These are phyloP conservation scores for Wickerhamiella occidentalis DNA, from an alignment of 805 yeast genomes.

Conservation along the genomic window DNA sequence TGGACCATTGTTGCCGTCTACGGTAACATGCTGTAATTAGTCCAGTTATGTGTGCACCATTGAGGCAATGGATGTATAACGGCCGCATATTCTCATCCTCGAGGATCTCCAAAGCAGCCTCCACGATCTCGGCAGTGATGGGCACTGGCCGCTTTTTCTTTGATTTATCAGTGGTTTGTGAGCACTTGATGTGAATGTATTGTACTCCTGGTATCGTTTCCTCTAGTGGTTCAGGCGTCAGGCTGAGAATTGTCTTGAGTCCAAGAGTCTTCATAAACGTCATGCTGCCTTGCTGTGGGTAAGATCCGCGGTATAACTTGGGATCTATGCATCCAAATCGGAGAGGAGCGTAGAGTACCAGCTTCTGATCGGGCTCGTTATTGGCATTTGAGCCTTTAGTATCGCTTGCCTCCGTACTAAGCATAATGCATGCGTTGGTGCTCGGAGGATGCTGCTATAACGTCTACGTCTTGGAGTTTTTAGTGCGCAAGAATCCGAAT, in stretches of 20 bases:
- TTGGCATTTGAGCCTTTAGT: background rate
- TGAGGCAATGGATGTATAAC: conserved; percentile 70
- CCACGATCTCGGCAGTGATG: conserved; percentile 50
- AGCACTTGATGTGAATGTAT: conserved; percentile 51
- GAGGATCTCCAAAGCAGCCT: conserved; percentile 46
- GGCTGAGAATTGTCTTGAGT: conserved; percentile 59
- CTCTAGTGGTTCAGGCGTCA: conserved; percentile 61
- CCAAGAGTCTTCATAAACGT: conserved; percentile 53
- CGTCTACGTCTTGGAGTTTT: conserved; percentile 48
- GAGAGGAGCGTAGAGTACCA: conserved; percentile 38
- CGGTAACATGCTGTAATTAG: conserved; percentile 77
- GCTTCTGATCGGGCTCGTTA: background rate
- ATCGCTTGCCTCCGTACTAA: background rate
- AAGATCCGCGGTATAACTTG: conserved; percentile 68
- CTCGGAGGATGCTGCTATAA: conserved; percentile 69
- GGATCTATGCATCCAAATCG: conserved; percentile 63
- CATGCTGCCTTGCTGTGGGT: conserved; percentile 65
- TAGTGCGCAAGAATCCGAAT: conserved; percentile 31
- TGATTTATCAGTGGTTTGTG: conserved; percentile 34
- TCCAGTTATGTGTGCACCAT: conserved; percentile 81
- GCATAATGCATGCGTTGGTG: conserved; percentile 28
- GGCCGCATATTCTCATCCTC: conserved; percentile 53
- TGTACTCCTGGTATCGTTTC: conserved; percentile 46
- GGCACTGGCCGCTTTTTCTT: conserved; percentile 44
- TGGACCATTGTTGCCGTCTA: conserved; percentile 75